These are phyloP conservation scores for Phaffia rhodozyma DNA, from an alignment of 1,284 basidiomycete species.

Conservation along the genomic window DNA sequence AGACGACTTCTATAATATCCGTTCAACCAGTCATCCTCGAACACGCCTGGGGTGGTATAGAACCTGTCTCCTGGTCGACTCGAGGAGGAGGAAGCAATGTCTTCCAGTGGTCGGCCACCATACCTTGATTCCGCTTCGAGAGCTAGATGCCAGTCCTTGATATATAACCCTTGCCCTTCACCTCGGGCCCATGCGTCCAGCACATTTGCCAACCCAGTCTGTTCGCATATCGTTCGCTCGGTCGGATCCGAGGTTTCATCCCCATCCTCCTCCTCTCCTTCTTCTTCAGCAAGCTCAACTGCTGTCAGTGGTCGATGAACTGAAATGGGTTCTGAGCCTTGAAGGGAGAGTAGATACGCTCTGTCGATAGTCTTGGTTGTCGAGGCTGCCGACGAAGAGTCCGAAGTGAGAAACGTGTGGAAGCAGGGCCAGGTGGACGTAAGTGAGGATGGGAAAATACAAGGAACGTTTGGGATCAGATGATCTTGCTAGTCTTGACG, in stretches of 20 bases:
- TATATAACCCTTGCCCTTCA: constrained; percentile 33
- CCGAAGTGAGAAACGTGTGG: constrained; percentile 3
- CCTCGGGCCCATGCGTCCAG: constrained; percentile 34
- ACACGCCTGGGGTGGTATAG: constrained; percentile 39
- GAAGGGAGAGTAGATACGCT: background rate
- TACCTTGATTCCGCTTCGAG: constrained; percentile 23
- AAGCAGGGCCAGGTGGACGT: constrained; percentile 25
- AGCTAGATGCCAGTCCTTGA: constrained; percentile 48
- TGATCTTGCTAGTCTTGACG: constrained; percentile 25
- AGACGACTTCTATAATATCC: constrained; percentile 23
- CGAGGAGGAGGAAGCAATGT: background rate
- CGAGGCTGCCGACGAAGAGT: background rate
- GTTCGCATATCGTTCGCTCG: constrained; percentile 30
- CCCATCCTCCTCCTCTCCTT: constrained; percentile 21
- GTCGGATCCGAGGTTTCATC: constrained; percentile 34
- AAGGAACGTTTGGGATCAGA: constrained; percentile 29
- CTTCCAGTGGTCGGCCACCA: too few species aligned
- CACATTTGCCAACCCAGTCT: constrained; percentile 33
- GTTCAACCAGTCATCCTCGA: constrained; percentile 45
- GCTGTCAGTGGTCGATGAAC: background rate
- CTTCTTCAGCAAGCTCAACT: constrained; percentile 20
- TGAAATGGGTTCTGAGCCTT: background rate
- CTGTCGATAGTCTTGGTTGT: background rate
- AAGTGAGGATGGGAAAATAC: constrained; percentile 24
- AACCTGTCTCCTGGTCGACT: constrained; percentile 28